A percentile compares a stretch with the other conserved stretches of the same genome.
phyloP scores from a whole-genome alignment of 2,329 filamentous ascomycete species.

The Westerdykella aurantiaca region DNA sequence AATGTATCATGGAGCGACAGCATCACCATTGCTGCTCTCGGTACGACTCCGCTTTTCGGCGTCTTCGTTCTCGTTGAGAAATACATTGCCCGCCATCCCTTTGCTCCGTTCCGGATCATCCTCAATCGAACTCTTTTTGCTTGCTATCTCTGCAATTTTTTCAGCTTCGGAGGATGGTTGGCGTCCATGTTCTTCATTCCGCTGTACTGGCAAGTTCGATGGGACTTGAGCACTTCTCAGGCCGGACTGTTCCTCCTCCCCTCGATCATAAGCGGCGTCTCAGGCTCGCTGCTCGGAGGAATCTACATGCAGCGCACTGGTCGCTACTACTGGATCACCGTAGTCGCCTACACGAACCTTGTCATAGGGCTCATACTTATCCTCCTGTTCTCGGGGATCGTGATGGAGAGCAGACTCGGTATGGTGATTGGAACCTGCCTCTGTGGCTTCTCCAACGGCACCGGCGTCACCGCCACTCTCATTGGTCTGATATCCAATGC shows the following conservation, averaged over 20 bases:
- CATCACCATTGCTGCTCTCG: conserved; percentile 54
- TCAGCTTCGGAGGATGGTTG: conserved; percentile 57
- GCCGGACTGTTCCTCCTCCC: conserved; percentile 64
- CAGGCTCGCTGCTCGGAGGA: conserved; percentile 60
- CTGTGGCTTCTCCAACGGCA: conserved; percentile 50
- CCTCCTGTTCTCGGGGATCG: conserved; percentile 52
- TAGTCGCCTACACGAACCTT: conserved; percentile 51
- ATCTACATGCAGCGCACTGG: conserved; percentile 65
- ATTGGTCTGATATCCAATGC: conserved; percentile 68
- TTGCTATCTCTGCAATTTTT: conserved; percentile 67
- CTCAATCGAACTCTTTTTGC: conserved; percentile 61
- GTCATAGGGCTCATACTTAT: conserved; percentile 52
- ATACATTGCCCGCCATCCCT: conserved; percentile 62
- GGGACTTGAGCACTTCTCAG: conserved; percentile 56
- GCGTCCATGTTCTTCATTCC: conserved; percentile 67
- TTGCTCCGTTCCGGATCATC: conserved; percentile 69
- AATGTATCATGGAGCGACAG: conserved; percentile 62
- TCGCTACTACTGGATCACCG: conserved; percentile 64
- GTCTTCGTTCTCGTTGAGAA: conserved; percentile 66
- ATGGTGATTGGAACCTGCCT: conserved; percentile 55
- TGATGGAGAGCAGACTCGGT: conserved; percentile 45
- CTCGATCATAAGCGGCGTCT: conserved; percentile 56
- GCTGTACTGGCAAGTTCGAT: conserved; percentile 69
- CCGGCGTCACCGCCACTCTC: conserved; percentile 65
- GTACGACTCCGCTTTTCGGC: conserved; percentile 54